Evolutionary conservation across 106 monocot species (phyloP), one percentile per base, ranked within the genome.

Genomic region (Iris macrosiphon): DNA sequence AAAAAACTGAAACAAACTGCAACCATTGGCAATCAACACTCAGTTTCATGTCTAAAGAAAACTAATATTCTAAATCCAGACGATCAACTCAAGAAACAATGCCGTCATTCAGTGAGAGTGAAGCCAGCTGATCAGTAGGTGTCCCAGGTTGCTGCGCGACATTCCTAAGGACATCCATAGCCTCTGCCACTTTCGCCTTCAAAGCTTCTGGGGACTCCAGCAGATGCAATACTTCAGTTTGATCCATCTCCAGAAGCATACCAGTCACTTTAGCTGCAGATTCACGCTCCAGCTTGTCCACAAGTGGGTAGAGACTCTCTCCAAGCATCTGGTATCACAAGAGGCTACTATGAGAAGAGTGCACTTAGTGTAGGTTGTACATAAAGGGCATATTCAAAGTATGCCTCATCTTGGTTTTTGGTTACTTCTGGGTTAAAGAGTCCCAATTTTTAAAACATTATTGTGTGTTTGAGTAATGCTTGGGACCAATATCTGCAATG

Each of bases 201-300:
- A 87, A 54, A 6, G 86, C 77, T 0, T 87, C 86, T 0, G 81
- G 86, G 1, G 81, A 80, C 56, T 85, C 85, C 44, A 85, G 51
- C 72, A 85, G 55, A 52, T 85, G 85, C 17, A 85, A 52, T 19
- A 85, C 85, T 50, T 85, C 85, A 4, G 85, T 85, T 58, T 85
- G 85, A 54, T 85, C 85, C 85, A 87, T 87, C 74, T 87, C 86
- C 8, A 87, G 66, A 4, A 87, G 64, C 86, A 87, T 87, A 1
- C 85, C 85, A 10, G 85, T 85, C 15, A 85, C 80, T 44, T 85
- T 85, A 4, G 79, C 80, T 10, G 80, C 74, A 5, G 58, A 48
- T 1, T 81, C 81, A 3, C 66, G 81, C 56, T 87, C 86, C 38
- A 87, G 49, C 46, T 74, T 77, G 39, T 87, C 86, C n/a, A 87